Conservation (phyloP, 2,329 filamentous ascomycete genomes). For the Penicillium sp. region DNA sequence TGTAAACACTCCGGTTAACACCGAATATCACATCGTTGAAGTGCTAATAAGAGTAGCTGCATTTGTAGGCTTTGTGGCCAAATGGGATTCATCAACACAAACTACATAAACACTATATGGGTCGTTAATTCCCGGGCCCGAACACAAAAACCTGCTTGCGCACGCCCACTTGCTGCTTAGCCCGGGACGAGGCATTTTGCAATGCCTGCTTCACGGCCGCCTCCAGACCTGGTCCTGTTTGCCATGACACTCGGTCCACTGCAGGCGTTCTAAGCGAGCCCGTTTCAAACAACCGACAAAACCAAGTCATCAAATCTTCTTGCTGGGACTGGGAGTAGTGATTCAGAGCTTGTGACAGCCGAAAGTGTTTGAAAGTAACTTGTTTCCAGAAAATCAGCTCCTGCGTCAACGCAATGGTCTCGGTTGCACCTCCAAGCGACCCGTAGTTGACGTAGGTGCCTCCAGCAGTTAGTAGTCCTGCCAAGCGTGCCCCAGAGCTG, state of each 20-base stretch:
- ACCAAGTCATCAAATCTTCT: constrained; percentile 3
- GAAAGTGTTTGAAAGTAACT: constrained; percentile 5
- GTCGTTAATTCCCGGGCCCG: no score
- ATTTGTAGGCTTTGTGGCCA: no score
- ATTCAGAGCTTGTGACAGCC: constrained; percentile 1
- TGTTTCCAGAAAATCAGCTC: constrained; percentile 6
- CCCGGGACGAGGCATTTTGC: no score
- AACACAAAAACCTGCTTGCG: no score
- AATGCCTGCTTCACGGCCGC: no score
- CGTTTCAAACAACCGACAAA: constrained; percentile 3
- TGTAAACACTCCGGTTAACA: no score
- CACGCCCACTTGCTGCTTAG: no score
- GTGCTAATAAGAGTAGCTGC: no score
- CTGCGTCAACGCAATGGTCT: neutral
- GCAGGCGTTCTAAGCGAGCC: neutral
- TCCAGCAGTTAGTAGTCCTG: neutral
- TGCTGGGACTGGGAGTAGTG: neutral
- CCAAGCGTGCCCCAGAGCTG: constrained; percentile 1
- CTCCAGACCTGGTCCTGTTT: no score
- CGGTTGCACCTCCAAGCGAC: constrained; percentile 1
- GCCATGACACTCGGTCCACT: neutral
- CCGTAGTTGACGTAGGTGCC: constrained; percentile 5
- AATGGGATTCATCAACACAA: no score
- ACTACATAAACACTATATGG: no score
- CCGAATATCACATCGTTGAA: no score